Evolutionary conservation across 2,329 filamentous ascomycete species (phyloP).

Genomic region (Monilinia aucupariae): DNA sequence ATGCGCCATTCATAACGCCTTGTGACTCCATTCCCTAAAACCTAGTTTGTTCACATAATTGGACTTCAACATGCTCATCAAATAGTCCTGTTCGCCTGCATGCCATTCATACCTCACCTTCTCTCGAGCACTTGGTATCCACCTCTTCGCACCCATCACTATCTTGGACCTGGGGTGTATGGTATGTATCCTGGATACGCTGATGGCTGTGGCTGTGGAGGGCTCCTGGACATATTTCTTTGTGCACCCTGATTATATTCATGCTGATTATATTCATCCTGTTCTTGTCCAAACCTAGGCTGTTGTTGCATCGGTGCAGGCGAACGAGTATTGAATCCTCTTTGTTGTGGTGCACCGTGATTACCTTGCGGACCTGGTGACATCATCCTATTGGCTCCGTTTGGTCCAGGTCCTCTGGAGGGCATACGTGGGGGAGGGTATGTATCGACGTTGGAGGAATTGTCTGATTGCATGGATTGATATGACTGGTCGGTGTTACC

Average conservation of each 20-base stretch:
- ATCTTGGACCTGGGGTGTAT: neutral
- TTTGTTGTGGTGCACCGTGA: conserved; percentile 3
- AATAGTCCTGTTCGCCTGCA: neutral
- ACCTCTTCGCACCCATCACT: neutral
- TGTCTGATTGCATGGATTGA: conserved; percentile 8
- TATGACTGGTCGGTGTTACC: conserved; percentile 17
- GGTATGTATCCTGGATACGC: conserved; percentile 15
- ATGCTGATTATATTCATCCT: neutral
- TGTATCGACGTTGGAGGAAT: conserved; percentile 5
- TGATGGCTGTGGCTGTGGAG: conserved; percentile 3
- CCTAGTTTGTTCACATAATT: neutral
- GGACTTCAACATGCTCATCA: neutral
- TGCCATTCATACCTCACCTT: neutral
- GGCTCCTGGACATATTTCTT: conserved; percentile 8
- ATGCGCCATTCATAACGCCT: neutral
- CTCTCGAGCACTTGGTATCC: neutral
- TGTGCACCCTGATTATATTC: neutral
- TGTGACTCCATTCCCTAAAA: neutral
- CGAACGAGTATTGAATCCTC: neutral
- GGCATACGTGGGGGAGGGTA: conserved; percentile 18
- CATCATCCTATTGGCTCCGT: conserved; percentile 23
- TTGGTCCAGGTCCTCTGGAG: conserved; percentile 23
- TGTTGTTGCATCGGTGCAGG: conserved; percentile 1
- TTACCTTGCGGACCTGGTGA: conserved; percentile 25
- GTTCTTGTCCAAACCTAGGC: neutral